Percentiles rank a stretch among this genome's conserved stretches.
These are phyloP conservation scores for Nakaseomyces kungkrabaensis DNA, from an alignment of 1,139 yeast genomes.

Conservation along the genomic window DNA sequence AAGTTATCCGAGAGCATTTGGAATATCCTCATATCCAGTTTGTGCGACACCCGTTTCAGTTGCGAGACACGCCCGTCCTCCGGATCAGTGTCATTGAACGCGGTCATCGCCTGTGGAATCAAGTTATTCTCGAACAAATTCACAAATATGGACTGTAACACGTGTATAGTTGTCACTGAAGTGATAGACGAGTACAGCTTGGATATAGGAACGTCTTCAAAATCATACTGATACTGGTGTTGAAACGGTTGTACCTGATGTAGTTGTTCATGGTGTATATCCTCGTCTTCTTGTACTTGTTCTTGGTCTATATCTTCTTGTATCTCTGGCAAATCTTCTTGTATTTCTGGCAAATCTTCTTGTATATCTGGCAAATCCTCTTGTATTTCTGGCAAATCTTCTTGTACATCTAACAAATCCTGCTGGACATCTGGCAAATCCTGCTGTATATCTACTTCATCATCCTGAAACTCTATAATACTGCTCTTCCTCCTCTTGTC, in stretches of 20 bases:
- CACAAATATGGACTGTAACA: conserved; percentile 13
- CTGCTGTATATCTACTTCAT: neutral
- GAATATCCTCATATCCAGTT: conserved; percentile 23
- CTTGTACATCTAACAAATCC: neutral
- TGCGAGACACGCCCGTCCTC: conserved; percentile 7
- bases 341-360: neutral
- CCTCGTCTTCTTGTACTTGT: neutral
- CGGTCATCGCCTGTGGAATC: conserved; percentile 15
- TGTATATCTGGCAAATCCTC: neutral
- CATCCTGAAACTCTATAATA: neutral
- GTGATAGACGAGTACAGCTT: conserved; percentile 20
- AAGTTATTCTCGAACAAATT: conserved; percentile 15
- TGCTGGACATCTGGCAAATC: too few species aligned
- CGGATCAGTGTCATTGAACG: conserved; percentile 10
- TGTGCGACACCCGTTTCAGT: conserved; percentile 14
- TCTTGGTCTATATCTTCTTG: neutral
- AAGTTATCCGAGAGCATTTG: conserved; percentile 13
- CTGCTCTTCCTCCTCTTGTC: conserved; percentile 5
- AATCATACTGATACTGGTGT: conserved; percentile 6
- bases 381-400: neutral
- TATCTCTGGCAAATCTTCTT: neutral
- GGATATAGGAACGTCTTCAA: conserved; percentile 15
- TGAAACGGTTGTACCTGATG: neutral
- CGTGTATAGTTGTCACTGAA: conserved; percentile 21
- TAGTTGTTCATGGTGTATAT: neutral